Evolutionary conservation across 257 asterid genomes (phyloP), one percentile per base, ranked within the genome.

Genomic region (Solanum pennellii): DNA sequence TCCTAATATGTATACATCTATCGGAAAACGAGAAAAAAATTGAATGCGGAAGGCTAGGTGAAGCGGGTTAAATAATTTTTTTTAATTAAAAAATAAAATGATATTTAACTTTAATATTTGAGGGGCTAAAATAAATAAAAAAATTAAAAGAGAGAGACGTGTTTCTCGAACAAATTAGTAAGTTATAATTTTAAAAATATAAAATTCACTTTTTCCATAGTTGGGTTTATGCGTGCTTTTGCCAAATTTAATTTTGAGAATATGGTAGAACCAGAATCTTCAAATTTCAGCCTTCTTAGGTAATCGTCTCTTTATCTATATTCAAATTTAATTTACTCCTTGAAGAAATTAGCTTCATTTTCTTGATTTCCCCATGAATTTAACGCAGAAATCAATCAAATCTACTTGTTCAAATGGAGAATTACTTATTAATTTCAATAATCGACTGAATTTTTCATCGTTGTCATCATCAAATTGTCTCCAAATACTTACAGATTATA

Each of bases 401-500:
- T 75, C 29, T 23, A 75, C 56, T 39, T 39, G 56, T 75, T 75
- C 59, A 12, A 21, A 75, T 41, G 52, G 6, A 12, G 33, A 39
- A 75, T 41, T 41, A 75, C 56, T 39, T 23, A 37, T 41, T 41
- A 75, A 3, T 39, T 39, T 12, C 83, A 75, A 37, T 0, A 23
- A 37, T 75, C 83, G 56, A 41, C 33, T 41, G 21, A 75, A 23
- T 41, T 75, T 75, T 75, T 35, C 80, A 35, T 73, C 41, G 14
- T 29, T 69, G 16, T 69, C 82, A 85, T 71, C 84, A 15, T 21
- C 87, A 86, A 75, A 85, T n/a, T 89, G 83, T 84, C 88, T 93
- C 84, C 97, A 93, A 86, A 82, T 59, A 23, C 66, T 88, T 31
- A 60, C 73, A 69, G 79, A 68, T 12, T 75, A 82, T 68, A n/a